Evolutionary conservation across 2,329 filamentous ascomycete species (phyloP).

Genomic region (Sphaerulina musiva): DNA sequence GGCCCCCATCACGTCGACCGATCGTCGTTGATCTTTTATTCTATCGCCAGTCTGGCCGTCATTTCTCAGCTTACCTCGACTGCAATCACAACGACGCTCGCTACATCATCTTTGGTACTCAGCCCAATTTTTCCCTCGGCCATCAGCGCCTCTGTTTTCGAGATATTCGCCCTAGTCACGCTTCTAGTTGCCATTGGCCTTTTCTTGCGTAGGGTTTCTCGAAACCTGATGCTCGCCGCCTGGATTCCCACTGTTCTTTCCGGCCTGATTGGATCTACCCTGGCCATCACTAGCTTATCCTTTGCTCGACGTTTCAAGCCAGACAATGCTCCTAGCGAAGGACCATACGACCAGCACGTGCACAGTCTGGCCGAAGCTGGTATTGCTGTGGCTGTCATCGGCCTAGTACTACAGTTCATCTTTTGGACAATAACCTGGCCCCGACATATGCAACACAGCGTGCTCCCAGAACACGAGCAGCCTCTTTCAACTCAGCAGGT

Average conservation of each 20-base stretch:
- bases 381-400: constrained; percentile 26
- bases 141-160: constrained; percentile 20
- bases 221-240: constrained; percentile 10
- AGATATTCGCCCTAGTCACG: constrained; percentile 20
- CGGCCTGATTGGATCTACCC: constrained; percentile 14
- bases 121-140: constrained; percentile 14
- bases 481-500: constrained; percentile 3
- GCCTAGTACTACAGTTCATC: constrained; percentile 21
- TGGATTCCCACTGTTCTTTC: constrained; percentile 12
- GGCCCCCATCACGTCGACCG: constrained; percentile 14
- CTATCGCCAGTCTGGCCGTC: constrained; percentile 16
- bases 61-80: constrained; percentile 17
- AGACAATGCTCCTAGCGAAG: background rate
- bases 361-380: constrained; percentile 22
- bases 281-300: constrained; percentile 14
- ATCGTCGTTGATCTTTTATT: constrained; percentile 15
- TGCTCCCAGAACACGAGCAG: constrained; percentile 1
- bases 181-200: constrained; percentile 15
- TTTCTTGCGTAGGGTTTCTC: constrained; percentile 17
- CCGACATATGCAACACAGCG: constrained; percentile 1
- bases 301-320: constrained; percentile 2
- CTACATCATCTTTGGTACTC: constrained; percentile 11
- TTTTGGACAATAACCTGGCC: constrained; percentile 26
- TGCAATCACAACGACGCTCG: constrained; percentile 19
- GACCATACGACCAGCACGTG: background rate